phyloP scores from a whole-genome alignment of 306 rosid species.

The Senna siamea region DNA sequence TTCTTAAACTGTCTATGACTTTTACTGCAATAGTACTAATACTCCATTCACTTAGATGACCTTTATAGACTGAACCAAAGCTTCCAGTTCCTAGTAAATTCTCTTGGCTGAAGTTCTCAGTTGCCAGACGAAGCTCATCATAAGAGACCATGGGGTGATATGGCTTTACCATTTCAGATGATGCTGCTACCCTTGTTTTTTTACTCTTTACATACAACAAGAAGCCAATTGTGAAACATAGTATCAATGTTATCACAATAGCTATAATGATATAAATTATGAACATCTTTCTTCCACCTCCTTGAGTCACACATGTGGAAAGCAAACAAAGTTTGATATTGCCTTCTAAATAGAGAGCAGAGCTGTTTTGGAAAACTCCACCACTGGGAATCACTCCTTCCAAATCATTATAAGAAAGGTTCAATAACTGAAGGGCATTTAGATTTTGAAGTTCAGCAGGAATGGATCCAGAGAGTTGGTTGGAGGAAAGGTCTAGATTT shows the following conservation, averaged over 20 bases:
- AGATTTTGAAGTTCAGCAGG: slow-evolving; percentile 60
- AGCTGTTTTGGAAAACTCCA: slow-evolving; percentile 55
- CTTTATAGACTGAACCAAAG: slow-evolving; percentile 73
- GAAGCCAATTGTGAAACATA: slow-evolving; percentile 45
- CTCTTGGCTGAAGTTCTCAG: slow-evolving; percentile 54
- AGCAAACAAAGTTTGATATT: slow-evolving; percentile 60
- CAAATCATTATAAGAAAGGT: slow-evolving; percentile 65
- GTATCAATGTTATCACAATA: slow-evolving; percentile 31
- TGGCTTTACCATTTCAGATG: slow-evolving; percentile 33
- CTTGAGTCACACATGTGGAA: slow-evolving; percentile 37
- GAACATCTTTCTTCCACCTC: slow-evolving; percentile 33
- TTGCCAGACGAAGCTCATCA: slow-evolving; percentile 63
- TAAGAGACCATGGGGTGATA: slow-evolving; percentile 58
- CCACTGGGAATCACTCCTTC: slow-evolving; percentile 66
- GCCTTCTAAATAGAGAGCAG: slow-evolving; percentile 62
- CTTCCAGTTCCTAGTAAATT: slow-evolving; percentile 65
- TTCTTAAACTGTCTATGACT: slow-evolving; percentile 57
- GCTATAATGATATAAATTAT: slow-evolving; percentile 34
- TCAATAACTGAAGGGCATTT: slow-evolving; percentile 48
- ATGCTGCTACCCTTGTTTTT: slow-evolving; percentile 31
- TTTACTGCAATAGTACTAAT: slow-evolving; percentile 51
- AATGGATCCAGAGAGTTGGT: slow-evolving; percentile 70
- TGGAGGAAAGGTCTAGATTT: slow-evolving; percentile 70
- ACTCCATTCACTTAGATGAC: slow-evolving; percentile 49
- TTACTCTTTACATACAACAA: slow-evolving; percentile 42